Conservation (phyloP, 495 filamentous ascomycete genomes). For the Aspergillus diversus region DNA sequence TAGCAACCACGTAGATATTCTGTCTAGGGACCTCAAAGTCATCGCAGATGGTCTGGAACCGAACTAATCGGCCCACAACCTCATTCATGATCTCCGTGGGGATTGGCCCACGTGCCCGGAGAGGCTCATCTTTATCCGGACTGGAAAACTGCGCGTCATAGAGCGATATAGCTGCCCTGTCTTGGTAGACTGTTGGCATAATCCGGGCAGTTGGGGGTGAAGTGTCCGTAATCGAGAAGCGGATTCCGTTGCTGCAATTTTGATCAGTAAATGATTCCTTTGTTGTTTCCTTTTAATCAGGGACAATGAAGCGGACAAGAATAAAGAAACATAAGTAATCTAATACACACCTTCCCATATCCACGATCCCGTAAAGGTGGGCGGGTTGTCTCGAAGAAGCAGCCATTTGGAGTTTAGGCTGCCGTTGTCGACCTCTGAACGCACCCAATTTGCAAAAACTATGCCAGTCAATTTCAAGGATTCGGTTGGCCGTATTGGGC, state of each 20-base stretch:
- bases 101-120: slow-evolving; percentile 52
- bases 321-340: not conserved
- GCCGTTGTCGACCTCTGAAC: no score
- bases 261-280: no score
- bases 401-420: slow-evolving; percentile 5
- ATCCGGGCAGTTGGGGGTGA: slow-evolving; percentile 67
- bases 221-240: slow-evolving; percentile 83
- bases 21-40: slow-evolving; percentile 64
- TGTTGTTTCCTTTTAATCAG: no score
- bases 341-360: slow-evolving; percentile 70
- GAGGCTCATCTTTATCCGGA: slow-evolving; percentile 20
- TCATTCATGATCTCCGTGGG: slow-evolving; percentile 58
- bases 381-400: not conserved
- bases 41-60: slow-evolving; percentile 71
- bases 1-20: slow-evolving; percentile 77
- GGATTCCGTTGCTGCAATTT: slow-evolving; percentile 78
- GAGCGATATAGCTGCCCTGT: slow-evolving; percentile 78
- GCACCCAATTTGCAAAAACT: no score
- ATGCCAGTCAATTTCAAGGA: no score
- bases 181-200: slow-evolving; percentile 73
- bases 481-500: no score
- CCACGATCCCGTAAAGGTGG: slow-evolving; percentile 54
- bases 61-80: slow-evolving; percentile 63
- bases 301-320: not conserved
- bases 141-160: slow-evolving; percentile 74